These are phyloP conservation scores for Gynochthodes officinalis DNA, from an alignment of 257 asterid genomes.

Conservation along the genomic window DNA sequence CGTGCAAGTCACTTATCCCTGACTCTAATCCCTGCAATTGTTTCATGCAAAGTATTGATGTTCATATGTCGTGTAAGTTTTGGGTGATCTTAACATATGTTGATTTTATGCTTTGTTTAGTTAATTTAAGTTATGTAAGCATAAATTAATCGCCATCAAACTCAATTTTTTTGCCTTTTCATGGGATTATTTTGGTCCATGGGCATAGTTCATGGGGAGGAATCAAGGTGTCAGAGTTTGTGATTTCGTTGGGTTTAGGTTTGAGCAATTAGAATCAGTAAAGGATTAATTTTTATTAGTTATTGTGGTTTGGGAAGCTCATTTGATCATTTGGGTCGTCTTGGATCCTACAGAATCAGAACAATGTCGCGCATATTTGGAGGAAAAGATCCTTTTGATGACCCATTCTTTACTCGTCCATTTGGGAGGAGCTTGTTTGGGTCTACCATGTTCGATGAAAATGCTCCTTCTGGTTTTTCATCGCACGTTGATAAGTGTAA, in stretches of 20 bases:
- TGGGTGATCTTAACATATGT: too few species aligned
- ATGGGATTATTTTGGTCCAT: background rate
- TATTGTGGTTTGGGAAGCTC: background rate
- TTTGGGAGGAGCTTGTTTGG: constrained; percentile 32
- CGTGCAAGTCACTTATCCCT: too few species aligned
- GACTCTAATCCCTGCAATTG: too few species aligned
- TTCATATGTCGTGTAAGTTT: too few species aligned
- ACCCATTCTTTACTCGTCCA: constrained; percentile 63
- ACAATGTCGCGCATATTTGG: background rate
- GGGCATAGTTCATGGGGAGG: too few species aligned
- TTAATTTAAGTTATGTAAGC: too few species aligned
- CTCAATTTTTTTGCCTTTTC: too few species aligned
- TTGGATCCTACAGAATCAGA: background rate
- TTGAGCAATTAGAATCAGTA: background rate
- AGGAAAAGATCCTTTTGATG: constrained; percentile 54
- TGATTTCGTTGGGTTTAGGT: background rate
- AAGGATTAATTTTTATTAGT: background rate
- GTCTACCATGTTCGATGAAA: constrained; percentile 25
- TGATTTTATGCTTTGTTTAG: too few species aligned
- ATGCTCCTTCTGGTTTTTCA: constrained; percentile 10
- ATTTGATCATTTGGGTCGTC: background rate
- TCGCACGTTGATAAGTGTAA: constrained; percentile 26
- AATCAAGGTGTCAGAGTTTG: background rate
- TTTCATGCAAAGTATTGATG: background rate
- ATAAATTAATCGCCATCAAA: too few species aligned